Base-by-base conservation (phyloP, 306 rosid genomes). In the Cajanus cajan region DNA sequence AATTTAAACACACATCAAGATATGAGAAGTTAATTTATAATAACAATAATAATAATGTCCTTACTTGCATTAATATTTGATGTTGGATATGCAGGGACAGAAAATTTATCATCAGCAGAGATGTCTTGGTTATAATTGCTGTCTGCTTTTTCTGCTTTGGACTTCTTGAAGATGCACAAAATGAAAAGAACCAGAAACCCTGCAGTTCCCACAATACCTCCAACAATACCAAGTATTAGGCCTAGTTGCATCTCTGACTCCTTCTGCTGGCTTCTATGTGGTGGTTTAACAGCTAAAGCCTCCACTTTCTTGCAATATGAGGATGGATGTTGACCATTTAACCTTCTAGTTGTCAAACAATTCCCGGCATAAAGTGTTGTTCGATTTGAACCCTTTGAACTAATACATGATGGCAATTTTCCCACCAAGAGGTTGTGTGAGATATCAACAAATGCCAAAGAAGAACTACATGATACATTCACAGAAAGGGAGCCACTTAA, bases 341-440 rank as follows among this genome's bases (percentile, higher is more conserved):
- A 59, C 61, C 70, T 78, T 63, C 83, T 86, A 21, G 71, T 43
- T 41, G 89, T 83, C 74, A 95, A 80, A 86, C 98, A 95, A 78
- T 95, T 95, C 88, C 97, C 78, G 1, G 89, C 85, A 78, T 82
- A 89, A 13, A 82, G 48, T 37, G 82, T 81, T 0, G 93, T 88
- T 47, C 87, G 83, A 37, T 89, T 89, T 4, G 64, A 76, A 0
- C 92, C 74, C 73, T 79, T 86, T 7, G 93, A 86, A 39, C 82
- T 87, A 19, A 95, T 72, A 79, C 98, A 95, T 0, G 92, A 52
- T 18, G 98, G 96, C 63, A 92, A 73, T 22, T 86, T 89, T 48
- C 98, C 98, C 15, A 83, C 71, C 73, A 92, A 65, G 48, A 87
- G 83, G 84, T 95, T 95, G 81, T 86, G 72, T 21, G 98, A 95